phyloP scores from a whole-genome alignment of 2,329 filamentous ascomycete genomes.

The Xylariaceae sp. region DNA sequence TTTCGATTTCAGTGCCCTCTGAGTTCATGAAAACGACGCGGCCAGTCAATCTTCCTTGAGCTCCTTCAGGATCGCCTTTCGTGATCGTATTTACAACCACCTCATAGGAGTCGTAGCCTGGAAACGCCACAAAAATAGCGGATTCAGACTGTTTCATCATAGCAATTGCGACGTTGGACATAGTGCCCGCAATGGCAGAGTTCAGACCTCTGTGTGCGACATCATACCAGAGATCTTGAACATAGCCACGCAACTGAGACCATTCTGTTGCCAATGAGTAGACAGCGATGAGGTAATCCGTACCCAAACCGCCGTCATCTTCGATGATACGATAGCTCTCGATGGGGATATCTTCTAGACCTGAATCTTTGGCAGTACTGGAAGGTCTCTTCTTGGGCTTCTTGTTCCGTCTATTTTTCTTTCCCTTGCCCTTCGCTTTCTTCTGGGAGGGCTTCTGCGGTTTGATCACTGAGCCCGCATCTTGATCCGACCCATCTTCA shows the following conservation, averaged over 20 bases:
- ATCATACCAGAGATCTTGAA: slow-evolving; percentile 40
- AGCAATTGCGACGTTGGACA: slow-evolving; percentile 39
- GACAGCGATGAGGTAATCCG: slow-evolving; percentile 43
- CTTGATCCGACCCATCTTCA: slow-evolving; percentile 11
- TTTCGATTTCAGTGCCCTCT: slow-evolving; percentile 10
- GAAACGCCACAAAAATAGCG: slow-evolving; percentile 43
- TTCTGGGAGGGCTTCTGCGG: slow-evolving; percentile 14
- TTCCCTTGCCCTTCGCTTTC: slow-evolving; percentile 16
- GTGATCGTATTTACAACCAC: slow-evolving; percentile 40
- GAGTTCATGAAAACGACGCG: slow-evolving; percentile 16
- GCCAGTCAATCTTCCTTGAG: slow-evolving; percentile 27
- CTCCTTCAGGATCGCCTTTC: slow-evolving; percentile 32
- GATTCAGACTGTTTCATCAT: slow-evolving; percentile 38
- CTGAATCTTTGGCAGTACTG: slow-evolving; percentile 9
- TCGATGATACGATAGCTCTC: slow-evolving; percentile 43
- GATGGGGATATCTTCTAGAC: slow-evolving; percentile 37
- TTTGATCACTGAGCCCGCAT: too few species aligned
- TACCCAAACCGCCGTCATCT: slow-evolving; percentile 32
- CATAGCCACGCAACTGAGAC: slow-evolving; percentile 35
- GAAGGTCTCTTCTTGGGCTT: slow-evolving; percentile 21
- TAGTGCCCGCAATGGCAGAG: slow-evolving; percentile 39
- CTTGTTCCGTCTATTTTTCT: slow-evolving; percentile 23
- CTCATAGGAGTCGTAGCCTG: slow-evolving; percentile 41
- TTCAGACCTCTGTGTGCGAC: slow-evolving; percentile 44
- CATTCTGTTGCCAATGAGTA: slow-evolving; percentile 37